Evolutionary conservation across 768 basidiomycete genomes (phyloP).

Genomic region (Naganishia kalamii): DNA sequence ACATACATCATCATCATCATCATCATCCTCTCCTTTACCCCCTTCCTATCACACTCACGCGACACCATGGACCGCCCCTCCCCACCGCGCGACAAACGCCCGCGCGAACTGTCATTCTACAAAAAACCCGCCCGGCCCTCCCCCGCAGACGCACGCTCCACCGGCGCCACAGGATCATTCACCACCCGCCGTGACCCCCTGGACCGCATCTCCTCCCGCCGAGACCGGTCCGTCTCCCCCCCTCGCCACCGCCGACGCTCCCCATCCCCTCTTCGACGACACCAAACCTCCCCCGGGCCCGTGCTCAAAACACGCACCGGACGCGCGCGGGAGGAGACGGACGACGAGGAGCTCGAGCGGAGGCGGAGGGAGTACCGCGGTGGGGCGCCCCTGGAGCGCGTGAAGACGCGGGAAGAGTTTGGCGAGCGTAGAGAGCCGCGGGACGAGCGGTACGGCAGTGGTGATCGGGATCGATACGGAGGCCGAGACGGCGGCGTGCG

Average conservation of each 20-base stretch:
- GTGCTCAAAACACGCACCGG: too few species aligned
- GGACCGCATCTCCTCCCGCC: too few species aligned
- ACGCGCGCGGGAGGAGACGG: neutral
- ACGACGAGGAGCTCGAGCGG: conserved; percentile 7
- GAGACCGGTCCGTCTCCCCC: too few species aligned
- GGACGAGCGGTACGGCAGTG: too few species aligned
- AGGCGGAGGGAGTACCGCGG: conserved; percentile 12
- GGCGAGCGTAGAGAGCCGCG: too few species aligned
- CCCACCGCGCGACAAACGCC: conserved; percentile 24
- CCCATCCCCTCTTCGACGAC: too few species aligned
- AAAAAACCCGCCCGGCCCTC: conserved; percentile 34
- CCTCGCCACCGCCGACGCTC: too few species aligned
- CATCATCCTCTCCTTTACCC: neutral
- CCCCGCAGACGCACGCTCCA: conserved; percentile 19
- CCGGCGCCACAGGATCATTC: conserved; percentile 25
- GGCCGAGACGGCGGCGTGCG: too few species aligned
- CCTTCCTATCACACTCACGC: neutral
- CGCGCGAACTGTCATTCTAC: conserved; percentile 46
- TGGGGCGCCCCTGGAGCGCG: conserved; percentile 18
- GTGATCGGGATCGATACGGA: too few species aligned
- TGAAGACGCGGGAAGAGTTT: conserved; percentile 19
- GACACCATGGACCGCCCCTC: conserved; percentile 21
- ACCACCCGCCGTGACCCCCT: conserved; percentile 37
- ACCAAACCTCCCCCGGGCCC: too few species aligned
- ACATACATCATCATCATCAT: neutral